Evolutionary conservation across 2,329 filamentous ascomycete genomes (phyloP).

Genomic region (Aureobasidium sp.): DNA sequence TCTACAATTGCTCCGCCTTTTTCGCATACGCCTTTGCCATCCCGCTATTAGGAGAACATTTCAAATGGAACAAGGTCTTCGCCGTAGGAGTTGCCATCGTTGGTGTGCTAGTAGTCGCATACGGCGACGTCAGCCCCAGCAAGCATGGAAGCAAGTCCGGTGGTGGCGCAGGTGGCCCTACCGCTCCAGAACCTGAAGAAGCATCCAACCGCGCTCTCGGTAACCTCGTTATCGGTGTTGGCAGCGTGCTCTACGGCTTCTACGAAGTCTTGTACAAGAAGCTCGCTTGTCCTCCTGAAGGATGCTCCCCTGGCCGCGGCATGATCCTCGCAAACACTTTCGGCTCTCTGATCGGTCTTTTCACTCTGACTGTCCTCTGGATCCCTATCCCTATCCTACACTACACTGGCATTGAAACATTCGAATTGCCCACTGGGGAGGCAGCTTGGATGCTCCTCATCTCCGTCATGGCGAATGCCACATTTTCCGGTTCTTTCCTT

Average conservation of each 20-base stretch:
- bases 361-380: slow-evolving; percentile 85
- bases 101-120: slow-evolving; percentile 90
- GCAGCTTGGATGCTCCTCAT: slow-evolving; percentile 73
- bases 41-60: slow-evolving; percentile 74
- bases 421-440: slow-evolving; percentile 69
- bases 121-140: slow-evolving; percentile 57
- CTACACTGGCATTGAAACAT: slow-evolving; percentile 66
- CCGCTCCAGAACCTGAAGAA: slow-evolving; percentile 40
- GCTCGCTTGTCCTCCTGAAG: slow-evolving; percentile 85
- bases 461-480: slow-evolving; percentile 78
- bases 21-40: slow-evolving; percentile 98
- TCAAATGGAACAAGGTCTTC: slow-evolving; percentile 75
- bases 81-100: slow-evolving; percentile 80
- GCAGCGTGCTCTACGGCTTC: slow-evolving; percentile 86
- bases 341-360: slow-evolving; percentile 75
- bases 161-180: slow-evolving; percentile 42
- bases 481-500: slow-evolving; percentile 86
- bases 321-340: slow-evolving; percentile 95
- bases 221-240: slow-evolving; percentile 85
- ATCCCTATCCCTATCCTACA: slow-evolving; percentile 83
- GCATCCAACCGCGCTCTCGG: slow-evolving; percentile 66
- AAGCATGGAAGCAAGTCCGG: slow-evolving; percentile 50
- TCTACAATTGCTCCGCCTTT: slow-evolving; percentile 98
- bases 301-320: slow-evolving; percentile 72
- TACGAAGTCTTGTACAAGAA: slow-evolving; percentile 98